phyloP scores from a whole-genome alignment of 108 stramenopile species.

The Nitzschia sp. region DNA sequence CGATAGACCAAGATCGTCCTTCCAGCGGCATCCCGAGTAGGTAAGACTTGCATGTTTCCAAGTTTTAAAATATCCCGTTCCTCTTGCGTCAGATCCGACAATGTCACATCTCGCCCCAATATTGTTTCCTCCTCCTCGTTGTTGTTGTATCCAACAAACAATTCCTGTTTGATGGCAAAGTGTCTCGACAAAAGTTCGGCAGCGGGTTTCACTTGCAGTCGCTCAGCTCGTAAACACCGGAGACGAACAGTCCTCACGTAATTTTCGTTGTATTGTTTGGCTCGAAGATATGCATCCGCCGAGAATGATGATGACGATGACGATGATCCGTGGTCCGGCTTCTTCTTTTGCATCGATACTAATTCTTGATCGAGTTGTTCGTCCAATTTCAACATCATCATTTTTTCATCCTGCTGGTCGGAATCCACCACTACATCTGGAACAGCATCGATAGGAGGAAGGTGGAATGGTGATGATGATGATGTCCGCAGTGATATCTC shows the following conservation, averaged over 20 bases:
- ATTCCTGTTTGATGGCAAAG: conserved; percentile 24
- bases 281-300: not conserved
- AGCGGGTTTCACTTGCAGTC: conserved; percentile 23
- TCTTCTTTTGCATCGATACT: not conserved
- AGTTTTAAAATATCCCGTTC: conserved; percentile 1
- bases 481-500: not conserved
- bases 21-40: conserved; percentile 27
- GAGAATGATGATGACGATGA: too few species aligned
- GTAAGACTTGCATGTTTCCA: conserved; percentile 19
- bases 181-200: conserved; percentile 24
- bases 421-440: not conserved
- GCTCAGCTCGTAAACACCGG: conserved; percentile 39
- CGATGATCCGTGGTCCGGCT: too few species aligned
- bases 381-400: not conserved
- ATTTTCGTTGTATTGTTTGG: not conserved
- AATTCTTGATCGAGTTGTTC: conserved; percentile 11
- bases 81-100: not conserved
- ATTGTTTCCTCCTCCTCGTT: conserved; percentile 23
- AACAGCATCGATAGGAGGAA: too few species aligned
- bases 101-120: conserved; percentile 18
- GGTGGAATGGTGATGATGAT: not conserved
- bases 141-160: too few species aligned
- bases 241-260: conserved; percentile 32
- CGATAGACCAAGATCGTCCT: conserved; percentile 5
- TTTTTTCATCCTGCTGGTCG: conserved; percentile 4